Conservation (phyloP, 225 moss, liverwort and hornwort species). For the Neckera pumila region DNA sequence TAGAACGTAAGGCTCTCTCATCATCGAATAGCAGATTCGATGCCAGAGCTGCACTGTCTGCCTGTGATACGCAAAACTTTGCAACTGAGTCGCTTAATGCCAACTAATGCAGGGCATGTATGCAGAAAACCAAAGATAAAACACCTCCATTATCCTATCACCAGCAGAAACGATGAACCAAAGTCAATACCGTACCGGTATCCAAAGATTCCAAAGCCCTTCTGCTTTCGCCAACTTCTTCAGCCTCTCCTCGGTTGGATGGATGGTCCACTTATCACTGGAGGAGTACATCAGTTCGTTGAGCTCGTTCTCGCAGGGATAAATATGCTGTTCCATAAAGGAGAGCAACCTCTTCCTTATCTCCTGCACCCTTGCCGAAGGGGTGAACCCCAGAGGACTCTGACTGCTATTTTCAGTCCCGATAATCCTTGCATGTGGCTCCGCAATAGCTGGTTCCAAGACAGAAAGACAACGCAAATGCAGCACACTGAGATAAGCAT, state of each 20-base stretch:
- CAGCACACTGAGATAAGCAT: not conserved
- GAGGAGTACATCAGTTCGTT: constrained; percentile 63
- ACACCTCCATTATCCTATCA: not conserved
- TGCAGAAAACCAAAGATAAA: not conserved
- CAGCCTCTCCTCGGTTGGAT: constrained; percentile 84
- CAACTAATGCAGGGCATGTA: not conserved
- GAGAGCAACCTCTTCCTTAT: constrained; percentile 47
- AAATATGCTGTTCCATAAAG: constrained; percentile 76
- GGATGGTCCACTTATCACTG: constrained; percentile 76
- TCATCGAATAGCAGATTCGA: constrained; percentile 56
- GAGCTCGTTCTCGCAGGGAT: constrained; percentile 76
- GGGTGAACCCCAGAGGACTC: constrained; percentile 43
- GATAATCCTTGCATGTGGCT: not conserved
- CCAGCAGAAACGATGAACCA: not conserved
- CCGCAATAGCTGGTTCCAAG: not conserved
- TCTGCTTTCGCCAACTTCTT: constrained; percentile 73
- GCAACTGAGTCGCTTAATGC: not conserved
- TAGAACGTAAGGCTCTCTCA: constrained; percentile 21
- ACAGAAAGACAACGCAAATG: not conserved
- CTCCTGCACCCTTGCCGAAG: constrained; percentile 66
- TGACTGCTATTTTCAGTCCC: not conserved
- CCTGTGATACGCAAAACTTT: constrained; percentile 30
- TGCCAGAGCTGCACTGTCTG: constrained; percentile 87
- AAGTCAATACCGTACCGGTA: constrained; percentile 52
- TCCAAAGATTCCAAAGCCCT: constrained; percentile 99